Evolutionary conservation across 805 yeast genomes (phyloP), one percentile per base, ranked within the genome.

Genomic region (Brettanomyces sp.): DNA sequence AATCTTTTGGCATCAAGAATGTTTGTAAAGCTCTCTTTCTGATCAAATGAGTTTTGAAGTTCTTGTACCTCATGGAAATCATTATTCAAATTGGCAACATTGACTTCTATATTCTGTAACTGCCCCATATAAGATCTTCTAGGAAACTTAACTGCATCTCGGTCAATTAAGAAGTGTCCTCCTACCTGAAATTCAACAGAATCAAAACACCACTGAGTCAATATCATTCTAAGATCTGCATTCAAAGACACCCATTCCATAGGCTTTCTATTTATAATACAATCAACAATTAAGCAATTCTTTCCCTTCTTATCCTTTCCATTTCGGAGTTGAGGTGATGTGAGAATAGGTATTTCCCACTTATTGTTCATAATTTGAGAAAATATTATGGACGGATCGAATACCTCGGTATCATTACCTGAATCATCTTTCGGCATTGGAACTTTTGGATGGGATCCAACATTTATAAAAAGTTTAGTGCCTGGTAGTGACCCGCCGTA

Each of bases 291-390:
- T 39, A 73, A 64, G 39, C 89, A 77, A 13, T 67, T 60, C 3
- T 65, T 62, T 1, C 95, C 95, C 54, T 78, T 78, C 57, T 89
- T 89, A 60, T 90, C 96, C 12, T 49, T 58, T 40, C 74, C 82
- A 6, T 54, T 53, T 11, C 80, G 57, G 46, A 72, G 59, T 42
- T 74, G 76, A 0, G 73, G 69, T 0, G 91, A 79, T 0, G 86
- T 78, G 1, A 85, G 73, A 2, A 90, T 77, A 1, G 96, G 96
- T 2, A 88, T 82, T 48, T 84, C 89, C 95, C 96, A 89, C 56
- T 82, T 71, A 55, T 80, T 80, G 35, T 77, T 78, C 63, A 80
- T 76, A 22, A 84, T 80, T 43, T 78, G 61, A 1, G 82, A 80
- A 54, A 80, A 80, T 2, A 86, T 78, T 3, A 67, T 60, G 36